A percentile compares a stretch with the other conserved stretches of the same genome.
These are phyloP conservation scores for Sordariomycetes sp. DNA, from an alignment of 2,329 filamentous ascomycete genomes.

Conservation along the genomic window DNA sequence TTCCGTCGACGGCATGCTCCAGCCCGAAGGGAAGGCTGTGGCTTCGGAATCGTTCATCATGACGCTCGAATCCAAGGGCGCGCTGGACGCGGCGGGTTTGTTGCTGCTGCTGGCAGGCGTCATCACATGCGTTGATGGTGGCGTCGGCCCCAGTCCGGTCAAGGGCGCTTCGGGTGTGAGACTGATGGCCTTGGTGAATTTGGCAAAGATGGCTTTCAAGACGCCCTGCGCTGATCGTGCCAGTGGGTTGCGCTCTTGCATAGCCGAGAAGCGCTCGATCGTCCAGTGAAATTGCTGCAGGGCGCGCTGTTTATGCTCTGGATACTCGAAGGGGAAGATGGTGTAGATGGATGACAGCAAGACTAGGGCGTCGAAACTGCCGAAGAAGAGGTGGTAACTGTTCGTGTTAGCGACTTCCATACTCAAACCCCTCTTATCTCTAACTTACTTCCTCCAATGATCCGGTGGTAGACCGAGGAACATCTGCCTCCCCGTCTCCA, in stretches of 20 bases:
- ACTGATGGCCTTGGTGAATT: slow-evolving; percentile 41
- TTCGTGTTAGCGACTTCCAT: neutral
- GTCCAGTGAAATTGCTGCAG: slow-evolving; percentile 51
- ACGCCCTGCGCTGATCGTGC: slow-evolving; percentile 46
- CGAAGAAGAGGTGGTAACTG: slow-evolving; percentile 49
- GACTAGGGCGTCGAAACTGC: slow-evolving; percentile 55
- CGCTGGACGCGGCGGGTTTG: neutral
- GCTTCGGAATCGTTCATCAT: neutral
- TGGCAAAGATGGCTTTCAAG: slow-evolving; percentile 42
- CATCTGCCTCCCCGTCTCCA: slow-evolving; percentile 42
- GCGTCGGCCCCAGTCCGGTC: slow-evolving; percentile 6
- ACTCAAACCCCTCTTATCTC: too few relatives aligned
- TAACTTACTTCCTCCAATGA: slow-evolving; percentile 33
- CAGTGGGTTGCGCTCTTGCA: slow-evolving; percentile 42
- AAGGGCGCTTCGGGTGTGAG: slow-evolving; percentile 6
- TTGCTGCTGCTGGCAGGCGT: neutral
- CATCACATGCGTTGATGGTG: neutral
- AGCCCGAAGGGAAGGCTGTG: neutral
- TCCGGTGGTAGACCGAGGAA: slow-evolving; percentile 38
- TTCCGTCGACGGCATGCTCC: slow-evolving; percentile 26
- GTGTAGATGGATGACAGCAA: slow-evolving; percentile 53
- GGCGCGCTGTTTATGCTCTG: slow-evolving; percentile 26
- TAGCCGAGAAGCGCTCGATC: slow-evolving; percentile 47
- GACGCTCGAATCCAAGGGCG: neutral
- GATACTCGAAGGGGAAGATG: slow-evolving; percentile 47